Evolutionary conservation across 768 basidiomycete genomes (phyloP).

Genomic region (Trametes meyenii): DNA sequence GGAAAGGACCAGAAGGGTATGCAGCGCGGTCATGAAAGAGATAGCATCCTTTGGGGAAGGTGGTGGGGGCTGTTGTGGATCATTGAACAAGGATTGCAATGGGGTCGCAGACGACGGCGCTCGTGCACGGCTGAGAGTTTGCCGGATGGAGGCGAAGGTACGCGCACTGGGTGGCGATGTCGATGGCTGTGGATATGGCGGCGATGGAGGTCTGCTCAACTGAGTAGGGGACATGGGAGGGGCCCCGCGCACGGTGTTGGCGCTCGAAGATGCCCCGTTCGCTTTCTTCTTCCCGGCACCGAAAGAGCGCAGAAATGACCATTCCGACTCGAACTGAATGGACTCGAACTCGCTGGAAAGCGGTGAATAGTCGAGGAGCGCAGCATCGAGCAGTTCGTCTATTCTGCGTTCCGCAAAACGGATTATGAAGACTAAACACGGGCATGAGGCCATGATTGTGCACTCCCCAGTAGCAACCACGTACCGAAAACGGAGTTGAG

Average conservation of each 20-base stretch:
- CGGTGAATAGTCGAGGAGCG: constrained; percentile 81
- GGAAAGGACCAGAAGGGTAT: constrained; percentile 80
- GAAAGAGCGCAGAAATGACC: constrained; percentile 86
- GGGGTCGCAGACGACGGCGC: constrained; percentile 49
- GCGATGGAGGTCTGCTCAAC: constrained; percentile 52
- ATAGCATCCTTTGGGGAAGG: constrained; percentile 57
- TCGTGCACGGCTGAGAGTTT: constrained; percentile 60
- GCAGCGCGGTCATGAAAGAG: constrained; percentile 81
- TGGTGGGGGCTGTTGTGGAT: constrained; percentile 37
- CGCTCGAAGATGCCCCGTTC: constrained; percentile 10
- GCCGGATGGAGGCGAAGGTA: constrained; percentile 64
- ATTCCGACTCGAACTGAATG: constrained; percentile 94
- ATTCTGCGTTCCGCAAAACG: constrained; percentile 88
- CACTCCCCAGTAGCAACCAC: constrained; percentile 8
- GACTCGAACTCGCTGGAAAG: constrained; percentile 77
- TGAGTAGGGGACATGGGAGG: constrained; percentile 55
- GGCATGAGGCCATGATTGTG: constrained; percentile 6
- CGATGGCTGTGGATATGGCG: constrained; percentile 46
- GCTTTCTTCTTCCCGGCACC: constrained; percentile 58
- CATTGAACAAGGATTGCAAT: constrained; percentile 49
- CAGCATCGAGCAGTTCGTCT: constrained; percentile 81
- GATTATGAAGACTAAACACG: constrained; percentile 82
- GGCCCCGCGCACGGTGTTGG: constrained; percentile 32
- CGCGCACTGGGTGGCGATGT: constrained; percentile 50
- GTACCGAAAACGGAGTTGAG: constrained; percentile 93